Evolutionary conservation across 1,284 basidiomycete genomes (phyloP).

Genomic region (Ganoderma multipileum): DNA sequence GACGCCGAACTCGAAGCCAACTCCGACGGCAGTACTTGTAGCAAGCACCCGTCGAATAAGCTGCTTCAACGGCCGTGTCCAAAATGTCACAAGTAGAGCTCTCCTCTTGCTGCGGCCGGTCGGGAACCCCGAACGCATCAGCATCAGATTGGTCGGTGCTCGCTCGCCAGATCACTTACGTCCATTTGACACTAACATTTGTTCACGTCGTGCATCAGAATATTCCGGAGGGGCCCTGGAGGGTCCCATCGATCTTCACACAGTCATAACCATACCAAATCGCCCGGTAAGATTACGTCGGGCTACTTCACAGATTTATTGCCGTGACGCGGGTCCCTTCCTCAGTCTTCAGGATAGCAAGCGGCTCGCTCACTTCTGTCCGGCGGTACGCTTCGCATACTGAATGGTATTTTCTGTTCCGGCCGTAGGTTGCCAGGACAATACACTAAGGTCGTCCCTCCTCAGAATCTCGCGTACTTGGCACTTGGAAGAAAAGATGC

Average conservation of each 20-base stretch:
- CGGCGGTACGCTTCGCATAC: not conserved
- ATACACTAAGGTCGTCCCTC: not conserved
- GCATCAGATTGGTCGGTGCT: conserved; percentile 1
- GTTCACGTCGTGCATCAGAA: not conserved
- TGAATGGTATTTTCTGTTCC: not conserved
- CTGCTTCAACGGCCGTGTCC: not conserved
- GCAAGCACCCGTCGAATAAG: not conserved
- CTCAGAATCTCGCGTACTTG: not conserved
- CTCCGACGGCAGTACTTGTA: not conserved
- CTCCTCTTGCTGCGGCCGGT: not conserved
- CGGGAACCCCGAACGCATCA: not conserved
- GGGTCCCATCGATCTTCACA: conserved; percentile 1
- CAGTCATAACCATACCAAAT: conserved; percentile 4
- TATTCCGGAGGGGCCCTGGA: not conserved
- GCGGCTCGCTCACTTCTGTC: not conserved
- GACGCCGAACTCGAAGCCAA: not conserved
- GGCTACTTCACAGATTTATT: not conserved
- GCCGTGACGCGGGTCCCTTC: not conserved
- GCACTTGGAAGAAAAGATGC: not conserved
- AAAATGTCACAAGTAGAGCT: not conserved
- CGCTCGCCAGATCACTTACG: not conserved
- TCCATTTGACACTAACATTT: not conserved
- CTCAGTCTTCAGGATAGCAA: not conserved
- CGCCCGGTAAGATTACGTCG: not conserved
- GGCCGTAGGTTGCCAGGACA: not conserved